Evolutionary conservation across 768 basidiomycete genomes (phyloP).

Genomic region (Russula earlei): DNA sequence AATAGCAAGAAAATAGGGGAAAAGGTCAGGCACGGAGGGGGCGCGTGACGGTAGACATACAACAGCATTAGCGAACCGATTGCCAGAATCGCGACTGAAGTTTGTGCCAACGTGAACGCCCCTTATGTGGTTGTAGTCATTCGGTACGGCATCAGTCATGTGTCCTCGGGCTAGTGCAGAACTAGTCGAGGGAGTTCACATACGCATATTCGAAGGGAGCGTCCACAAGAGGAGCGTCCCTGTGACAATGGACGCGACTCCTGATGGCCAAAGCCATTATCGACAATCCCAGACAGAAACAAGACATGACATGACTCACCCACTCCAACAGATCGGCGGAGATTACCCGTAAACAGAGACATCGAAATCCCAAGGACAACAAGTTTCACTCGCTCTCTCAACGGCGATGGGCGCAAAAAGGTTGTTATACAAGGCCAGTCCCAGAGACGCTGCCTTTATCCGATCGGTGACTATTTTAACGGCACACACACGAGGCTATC

Average conservation of each 20-base stretch:
- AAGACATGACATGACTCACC: too few relatives aligned
- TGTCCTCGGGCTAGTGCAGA: constrained; percentile 1
- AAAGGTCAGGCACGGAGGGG: too few relatives aligned
- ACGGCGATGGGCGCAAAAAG: neutral
- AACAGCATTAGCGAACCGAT: constrained; percentile 55
- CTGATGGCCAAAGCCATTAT: neutral
- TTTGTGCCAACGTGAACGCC: constrained; percentile 39
- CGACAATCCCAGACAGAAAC: neutral
- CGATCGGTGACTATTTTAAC: neutral
- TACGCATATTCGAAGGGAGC: constrained; percentile 38
- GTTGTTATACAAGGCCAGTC: neutral
- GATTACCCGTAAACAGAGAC: constrained; percentile 17
- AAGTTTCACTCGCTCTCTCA: neutral
- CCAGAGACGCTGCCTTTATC: constrained; percentile 2
- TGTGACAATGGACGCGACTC: constrained; percentile 8
- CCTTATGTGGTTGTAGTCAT: constrained; percentile 23
- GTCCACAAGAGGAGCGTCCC: constrained; percentile 14
- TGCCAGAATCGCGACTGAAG: constrained; percentile 60
- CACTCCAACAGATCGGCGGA: constrained; percentile 17
- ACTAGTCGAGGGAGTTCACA: constrained; percentile 7
- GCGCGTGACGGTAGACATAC: constrained; percentile 34
- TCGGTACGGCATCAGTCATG: neutral
- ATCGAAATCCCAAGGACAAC: constrained; percentile 7
- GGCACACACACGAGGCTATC: constrained; percentile 10
- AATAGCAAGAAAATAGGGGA: neutral